These are phyloP conservation scores for Aquilaria malaccensis DNA, from an alignment of 345 rosid genomes.

Conservation along the genomic window DNA sequence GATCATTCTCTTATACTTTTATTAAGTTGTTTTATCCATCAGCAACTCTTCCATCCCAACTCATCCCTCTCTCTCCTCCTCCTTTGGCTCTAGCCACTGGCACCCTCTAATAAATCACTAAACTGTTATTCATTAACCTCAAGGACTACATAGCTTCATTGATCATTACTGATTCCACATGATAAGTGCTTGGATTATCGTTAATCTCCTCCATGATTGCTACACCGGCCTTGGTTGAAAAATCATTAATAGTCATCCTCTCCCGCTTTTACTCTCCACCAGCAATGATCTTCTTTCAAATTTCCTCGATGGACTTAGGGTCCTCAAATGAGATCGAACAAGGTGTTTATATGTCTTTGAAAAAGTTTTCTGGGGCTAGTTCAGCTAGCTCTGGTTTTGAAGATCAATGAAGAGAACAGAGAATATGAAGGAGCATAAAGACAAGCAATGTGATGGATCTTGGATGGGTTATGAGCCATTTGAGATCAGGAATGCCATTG, in stretches of 20 bases:
- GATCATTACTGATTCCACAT: no score
- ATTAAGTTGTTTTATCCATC: no score
- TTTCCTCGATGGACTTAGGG: constrained; percentile 39
- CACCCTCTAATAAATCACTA: no score
- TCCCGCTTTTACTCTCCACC: constrained; percentile 21
- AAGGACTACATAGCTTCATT: background rate
- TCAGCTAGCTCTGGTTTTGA: constrained; percentile 12
- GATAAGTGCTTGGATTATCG: background rate
- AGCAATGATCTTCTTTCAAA: constrained; percentile 50
- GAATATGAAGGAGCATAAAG: constrained; percentile 30
- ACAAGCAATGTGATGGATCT: constrained; percentile 41
- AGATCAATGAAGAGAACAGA: constrained; percentile 42
- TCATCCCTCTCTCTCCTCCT: no score
- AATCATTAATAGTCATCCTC: constrained; percentile 51
- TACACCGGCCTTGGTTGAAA: constrained; percentile 19
- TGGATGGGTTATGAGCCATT: constrained; percentile 32
- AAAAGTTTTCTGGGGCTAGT: constrained; percentile 29
- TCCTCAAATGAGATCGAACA: constrained; percentile 11
- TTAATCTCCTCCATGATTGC: background rate
- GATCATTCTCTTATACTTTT: no score
- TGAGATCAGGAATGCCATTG: constrained; percentile 31
- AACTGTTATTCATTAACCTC: no score
- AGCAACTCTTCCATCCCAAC: no score
- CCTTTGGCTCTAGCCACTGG: background rate
- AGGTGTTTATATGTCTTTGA: constrained; percentile 37